Evolutionary conservation across 768 basidiomycete genomes (phyloP).

Genomic region (Mycena rebaudengoi): DNA sequence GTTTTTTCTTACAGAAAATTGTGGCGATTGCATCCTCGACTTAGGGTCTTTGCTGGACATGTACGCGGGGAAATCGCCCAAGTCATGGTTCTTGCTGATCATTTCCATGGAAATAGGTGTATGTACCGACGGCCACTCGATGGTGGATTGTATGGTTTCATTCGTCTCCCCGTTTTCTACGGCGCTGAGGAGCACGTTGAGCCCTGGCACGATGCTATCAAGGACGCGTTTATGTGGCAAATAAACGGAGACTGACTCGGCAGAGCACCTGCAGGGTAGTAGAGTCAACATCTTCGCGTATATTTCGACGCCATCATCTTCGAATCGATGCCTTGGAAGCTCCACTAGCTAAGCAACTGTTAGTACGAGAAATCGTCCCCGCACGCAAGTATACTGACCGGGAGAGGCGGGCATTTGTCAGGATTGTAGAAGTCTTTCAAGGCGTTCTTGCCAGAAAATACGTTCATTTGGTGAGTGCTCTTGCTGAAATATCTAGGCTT

Average conservation of each 20-base stretch:
- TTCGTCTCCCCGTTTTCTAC: slow-evolving; percentile 20
- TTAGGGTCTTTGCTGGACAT: slow-evolving; percentile 23
- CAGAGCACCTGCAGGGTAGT: no score
- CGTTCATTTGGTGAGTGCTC: slow-evolving; percentile 4
- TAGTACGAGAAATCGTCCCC: no score
- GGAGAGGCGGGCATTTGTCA: slow-evolving; percentile 8
- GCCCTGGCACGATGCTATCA: no score
- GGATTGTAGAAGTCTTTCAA: slow-evolving; percentile 22
- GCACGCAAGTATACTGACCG: neutral
- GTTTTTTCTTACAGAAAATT: slow-evolving; percentile 16
- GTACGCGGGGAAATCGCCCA: slow-evolving; percentile 17
- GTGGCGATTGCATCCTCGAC: slow-evolving; percentile 21
- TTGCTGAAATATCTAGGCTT: no score
- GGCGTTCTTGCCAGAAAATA: slow-evolving; percentile 12
- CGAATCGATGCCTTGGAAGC: slow-evolving; percentile 20
- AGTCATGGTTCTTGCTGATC: slow-evolving; percentile 14
- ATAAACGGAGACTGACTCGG: no score
- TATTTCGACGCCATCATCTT: slow-evolving; percentile 12
- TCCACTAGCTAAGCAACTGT: slow-evolving; percentile 20
- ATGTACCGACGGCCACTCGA: slow-evolving; percentile 24
- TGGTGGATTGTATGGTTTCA: slow-evolving; percentile 14
- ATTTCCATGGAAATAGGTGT: slow-evolving; percentile 23
- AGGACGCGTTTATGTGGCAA: no score
- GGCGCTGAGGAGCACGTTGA: slow-evolving; percentile 22
- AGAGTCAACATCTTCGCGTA: slow-evolving; percentile 25